These are phyloP conservation scores for Phlyctochytrium planicorne DNA, from an alignment of 192 early-diverging fungal genomes.

Conservation along the genomic window DNA sequence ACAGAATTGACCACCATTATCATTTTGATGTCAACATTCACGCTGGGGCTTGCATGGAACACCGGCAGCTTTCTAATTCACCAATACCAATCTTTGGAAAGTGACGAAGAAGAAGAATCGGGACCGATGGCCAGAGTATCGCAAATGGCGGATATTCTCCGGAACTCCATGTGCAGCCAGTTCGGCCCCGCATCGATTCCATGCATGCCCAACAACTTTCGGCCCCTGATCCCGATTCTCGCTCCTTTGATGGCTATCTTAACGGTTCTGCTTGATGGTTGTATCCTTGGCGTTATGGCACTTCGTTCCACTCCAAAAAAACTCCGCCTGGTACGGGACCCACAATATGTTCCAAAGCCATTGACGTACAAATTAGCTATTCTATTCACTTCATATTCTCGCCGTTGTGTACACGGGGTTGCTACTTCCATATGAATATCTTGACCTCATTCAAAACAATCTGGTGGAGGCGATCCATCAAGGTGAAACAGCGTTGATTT, in stretches of 20 bases:
- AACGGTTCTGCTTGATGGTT: not conserved
- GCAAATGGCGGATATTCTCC: not conserved
- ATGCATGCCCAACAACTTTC: not conserved
- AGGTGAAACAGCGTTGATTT: not conserved
- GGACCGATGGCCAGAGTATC: not conserved
- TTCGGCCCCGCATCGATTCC: not conserved
- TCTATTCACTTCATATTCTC: not conserved
- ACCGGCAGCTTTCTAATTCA: not conserved
- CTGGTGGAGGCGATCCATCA: not conserved
- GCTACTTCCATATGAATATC: not conserved
- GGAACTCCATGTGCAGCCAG: conserved; percentile 1
- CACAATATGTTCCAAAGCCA: not conserved
- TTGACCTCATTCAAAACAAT: conserved; percentile 4
- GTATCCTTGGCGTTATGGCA: not conserved
- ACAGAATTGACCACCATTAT: not conserved
- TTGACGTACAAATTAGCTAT: not conserved
- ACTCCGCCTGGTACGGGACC: not conserved
- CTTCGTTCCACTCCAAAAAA: not conserved
- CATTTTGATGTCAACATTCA: not conserved
- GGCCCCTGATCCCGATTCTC: not conserved
- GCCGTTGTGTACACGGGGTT: not conserved
- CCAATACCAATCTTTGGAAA: not conserved
- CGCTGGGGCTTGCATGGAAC: not conserved
- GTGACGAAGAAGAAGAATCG: not conserved
- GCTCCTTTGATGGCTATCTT: not conserved